A percentile compares a stretch with the other conserved stretches of the same genome.
These are phyloP conservation scores for Nitzschia sp. DNA, from an alignment of 108 stramenopile species.

Conservation along the genomic window DNA sequence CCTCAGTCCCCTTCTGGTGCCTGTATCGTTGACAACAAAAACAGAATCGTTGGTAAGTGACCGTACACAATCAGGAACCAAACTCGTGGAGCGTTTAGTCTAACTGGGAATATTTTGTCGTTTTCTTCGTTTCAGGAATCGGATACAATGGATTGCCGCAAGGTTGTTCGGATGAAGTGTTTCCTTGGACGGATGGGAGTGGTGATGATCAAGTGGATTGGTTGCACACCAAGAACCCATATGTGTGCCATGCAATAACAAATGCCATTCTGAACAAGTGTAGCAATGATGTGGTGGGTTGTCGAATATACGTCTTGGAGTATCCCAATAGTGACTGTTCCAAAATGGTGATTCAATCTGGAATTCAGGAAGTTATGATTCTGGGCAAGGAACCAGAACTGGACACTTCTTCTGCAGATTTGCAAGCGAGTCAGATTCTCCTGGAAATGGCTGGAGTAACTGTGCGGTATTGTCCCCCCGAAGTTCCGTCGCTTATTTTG, in stretches of 20 bases:
- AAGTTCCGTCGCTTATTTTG: conserved; percentile 6
- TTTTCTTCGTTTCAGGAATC: conserved; percentile 2
- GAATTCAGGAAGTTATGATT: conserved; percentile 84
- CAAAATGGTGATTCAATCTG: conserved; percentile 94
- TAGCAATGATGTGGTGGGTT: conserved; percentile 75
- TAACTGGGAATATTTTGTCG: too few species aligned
- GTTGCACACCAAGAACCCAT: conserved; percentile 89
- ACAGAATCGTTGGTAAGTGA: conserved; percentile 84
- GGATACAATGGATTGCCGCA: conserved; percentile 96
- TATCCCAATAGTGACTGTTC: conserved; percentile 95
- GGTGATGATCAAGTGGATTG: conserved; percentile 19
- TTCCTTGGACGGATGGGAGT: conserved; percentile 71
- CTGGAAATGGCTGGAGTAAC: conserved; percentile 81
- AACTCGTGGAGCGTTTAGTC: too few species aligned
- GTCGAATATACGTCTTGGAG: conserved; percentile 83
- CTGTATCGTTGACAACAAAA: conserved; percentile 70
- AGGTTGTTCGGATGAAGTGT: conserved; percentile 83
- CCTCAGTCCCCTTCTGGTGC: conserved; percentile 67
- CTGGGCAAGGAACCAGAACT: conserved; percentile 37
- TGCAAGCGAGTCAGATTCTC: conserved; percentile 76
- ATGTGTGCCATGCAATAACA: conserved; percentile 90
- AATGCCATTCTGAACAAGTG: conserved; percentile 98
- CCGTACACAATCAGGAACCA: too few species aligned
- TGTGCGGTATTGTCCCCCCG: conserved; percentile 32
- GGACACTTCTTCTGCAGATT: background rate